Evolutionary conservation across 495 filamentous ascomycete genomes (phyloP).

Genomic region (Pyrenula massariospora): DNA sequence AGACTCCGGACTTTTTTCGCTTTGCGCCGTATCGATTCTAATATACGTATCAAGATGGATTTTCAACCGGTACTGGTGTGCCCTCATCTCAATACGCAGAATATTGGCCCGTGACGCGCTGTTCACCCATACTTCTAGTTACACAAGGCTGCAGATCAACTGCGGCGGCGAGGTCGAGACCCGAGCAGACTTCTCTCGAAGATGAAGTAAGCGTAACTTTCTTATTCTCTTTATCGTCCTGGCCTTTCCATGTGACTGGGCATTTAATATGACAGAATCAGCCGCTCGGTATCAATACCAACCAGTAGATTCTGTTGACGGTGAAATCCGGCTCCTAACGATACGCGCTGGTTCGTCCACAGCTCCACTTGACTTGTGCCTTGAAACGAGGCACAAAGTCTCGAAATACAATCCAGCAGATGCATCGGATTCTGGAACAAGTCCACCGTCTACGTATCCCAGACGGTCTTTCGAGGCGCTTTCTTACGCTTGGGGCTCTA

Average conservation of each 20-base stretch:
- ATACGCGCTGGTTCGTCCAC: not conserved
- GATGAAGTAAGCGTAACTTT: not conserved
- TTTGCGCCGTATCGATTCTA: too few relatives aligned
- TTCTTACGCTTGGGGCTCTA: not conserved
- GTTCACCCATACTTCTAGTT: not conserved
- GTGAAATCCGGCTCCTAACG: not conserved
- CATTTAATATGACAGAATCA: not conserved
- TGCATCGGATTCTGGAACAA: not conserved
- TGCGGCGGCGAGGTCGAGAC: not conserved
- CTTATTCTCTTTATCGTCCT: not conserved
- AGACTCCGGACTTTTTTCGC: too few relatives aligned
- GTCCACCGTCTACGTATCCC: not conserved
- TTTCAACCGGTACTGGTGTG: too few relatives aligned
- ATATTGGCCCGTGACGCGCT: not conserved
- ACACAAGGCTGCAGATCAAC: not conserved
- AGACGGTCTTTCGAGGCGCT: not conserved
- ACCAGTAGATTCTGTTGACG: not conserved
- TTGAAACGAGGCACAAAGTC: not conserved
- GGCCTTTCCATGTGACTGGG: not conserved
- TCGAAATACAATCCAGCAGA: not conserved
- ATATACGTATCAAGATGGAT: too few relatives aligned
- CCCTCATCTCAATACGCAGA: too few relatives aligned
- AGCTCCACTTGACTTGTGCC: not conserved
- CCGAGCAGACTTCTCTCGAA: not conserved
- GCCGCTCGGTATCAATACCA: not conserved